A percentile compares a stretch with the other conserved stretches of the same genome.
Conservation (phyloP, 768 basidiomycete species). For the Suillus hirtellus region DNA sequence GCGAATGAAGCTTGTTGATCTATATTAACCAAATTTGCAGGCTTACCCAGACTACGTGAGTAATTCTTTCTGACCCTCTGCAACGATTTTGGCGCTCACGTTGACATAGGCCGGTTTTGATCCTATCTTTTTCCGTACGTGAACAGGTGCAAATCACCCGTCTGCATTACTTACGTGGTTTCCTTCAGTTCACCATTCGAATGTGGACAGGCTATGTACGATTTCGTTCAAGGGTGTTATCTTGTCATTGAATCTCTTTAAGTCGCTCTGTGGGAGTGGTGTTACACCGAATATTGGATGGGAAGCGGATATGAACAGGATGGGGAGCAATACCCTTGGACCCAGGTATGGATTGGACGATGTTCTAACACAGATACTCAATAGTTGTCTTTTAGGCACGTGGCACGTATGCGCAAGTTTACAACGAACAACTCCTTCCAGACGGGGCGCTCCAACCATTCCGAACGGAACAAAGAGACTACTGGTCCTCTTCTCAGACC, state of each 20-base stretch:
- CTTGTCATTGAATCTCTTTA: neutral
- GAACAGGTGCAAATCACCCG: neutral
- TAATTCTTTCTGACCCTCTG: neutral
- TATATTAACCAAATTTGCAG: constrained; percentile 13
- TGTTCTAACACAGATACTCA: neutral
- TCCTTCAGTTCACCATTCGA: constrained; percentile 25
- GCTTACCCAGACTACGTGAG: constrained; percentile 26
- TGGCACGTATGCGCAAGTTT: constrained; percentile 26
- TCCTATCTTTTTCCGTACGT: constrained; percentile 28
- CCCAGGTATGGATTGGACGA: constrained; percentile 19
- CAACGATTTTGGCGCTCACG: neutral
- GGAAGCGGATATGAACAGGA: constrained; percentile 21
- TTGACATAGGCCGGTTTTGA: constrained; percentile 24
- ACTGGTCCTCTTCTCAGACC: constrained; percentile 27
- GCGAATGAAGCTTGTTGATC: neutral
- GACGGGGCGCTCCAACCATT: constrained; percentile 26
- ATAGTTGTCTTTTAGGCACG: constrained; percentile 10
- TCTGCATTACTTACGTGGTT: neutral
- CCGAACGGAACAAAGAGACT: constrained; percentile 24
- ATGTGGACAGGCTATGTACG: constrained; percentile 25
- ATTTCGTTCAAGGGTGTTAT: neutral
- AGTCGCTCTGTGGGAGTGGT: constrained; percentile 35
- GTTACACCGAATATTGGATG: constrained; percentile 32
- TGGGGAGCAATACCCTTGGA: constrained; percentile 21
- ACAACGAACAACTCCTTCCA: constrained; percentile 24